Evolutionary conservation across 495 filamentous ascomycete species (phyloP).

Genomic region (Neurospora sp.): DNA sequence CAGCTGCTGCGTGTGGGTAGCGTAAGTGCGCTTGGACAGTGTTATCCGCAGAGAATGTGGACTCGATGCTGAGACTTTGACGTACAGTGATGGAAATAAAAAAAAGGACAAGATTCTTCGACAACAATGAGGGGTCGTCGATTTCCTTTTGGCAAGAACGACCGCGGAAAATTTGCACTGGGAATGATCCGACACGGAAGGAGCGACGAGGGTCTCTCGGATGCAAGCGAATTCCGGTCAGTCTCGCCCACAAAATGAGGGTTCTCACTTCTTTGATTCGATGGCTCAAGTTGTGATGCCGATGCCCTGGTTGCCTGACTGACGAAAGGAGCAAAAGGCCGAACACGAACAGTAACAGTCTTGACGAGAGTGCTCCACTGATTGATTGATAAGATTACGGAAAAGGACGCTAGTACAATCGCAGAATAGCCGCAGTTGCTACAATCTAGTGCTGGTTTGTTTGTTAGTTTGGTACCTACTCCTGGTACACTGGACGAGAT

Average conservation of each 20-base stretch:
- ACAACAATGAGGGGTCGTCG: background rate
- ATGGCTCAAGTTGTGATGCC: slow-evolving; percentile 1
- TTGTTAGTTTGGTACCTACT: too few relatives aligned
- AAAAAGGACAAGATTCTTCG: background rate
- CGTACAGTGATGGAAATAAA: background rate
- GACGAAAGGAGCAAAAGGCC: background rate
- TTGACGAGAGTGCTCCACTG: slow-evolving; percentile 12
- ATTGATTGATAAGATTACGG: slow-evolving; percentile 30
- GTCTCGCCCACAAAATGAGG: slow-evolving; percentile 1
- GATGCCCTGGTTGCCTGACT: slow-evolving; percentile 7
- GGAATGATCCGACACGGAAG: background rate
- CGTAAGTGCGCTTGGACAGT: background rate
- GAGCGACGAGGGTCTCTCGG: background rate
- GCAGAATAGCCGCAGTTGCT: background rate
- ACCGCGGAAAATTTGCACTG: background rate
- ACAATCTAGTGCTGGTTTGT: too few relatives aligned
- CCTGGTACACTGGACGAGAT: too few relatives aligned
- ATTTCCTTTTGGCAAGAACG: background rate
- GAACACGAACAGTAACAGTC: background rate
- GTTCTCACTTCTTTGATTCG: slow-evolving; percentile 14
- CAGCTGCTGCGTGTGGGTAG: background rate
- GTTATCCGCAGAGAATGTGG: too few relatives aligned
- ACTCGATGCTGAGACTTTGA: background rate
- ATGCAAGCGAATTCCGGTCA: background rate
- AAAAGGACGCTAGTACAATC: slow-evolving; percentile 1